Conservation (phyloP, 2,329 filamentous ascomycete species). For the Phialocephala subalpina region DNA sequence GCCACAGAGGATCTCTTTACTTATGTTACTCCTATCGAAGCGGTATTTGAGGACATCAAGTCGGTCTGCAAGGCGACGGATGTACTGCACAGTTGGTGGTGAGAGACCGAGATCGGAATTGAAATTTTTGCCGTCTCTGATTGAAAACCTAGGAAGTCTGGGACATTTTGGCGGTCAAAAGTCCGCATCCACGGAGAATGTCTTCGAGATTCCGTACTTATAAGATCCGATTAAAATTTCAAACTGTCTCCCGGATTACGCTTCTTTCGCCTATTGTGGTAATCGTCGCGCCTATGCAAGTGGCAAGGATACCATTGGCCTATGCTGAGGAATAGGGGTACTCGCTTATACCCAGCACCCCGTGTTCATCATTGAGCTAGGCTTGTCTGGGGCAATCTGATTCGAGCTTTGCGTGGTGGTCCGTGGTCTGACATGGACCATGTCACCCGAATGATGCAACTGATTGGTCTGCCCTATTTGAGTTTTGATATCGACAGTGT, state of each 20-base stretch:
- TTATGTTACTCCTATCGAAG: no score
- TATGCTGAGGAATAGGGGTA: neutral
- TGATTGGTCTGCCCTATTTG: constrained; percentile 2
- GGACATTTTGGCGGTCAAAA: no score
- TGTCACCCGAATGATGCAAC: neutral
- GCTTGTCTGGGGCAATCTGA: constrained; percentile 2
- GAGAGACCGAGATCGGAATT: no score
- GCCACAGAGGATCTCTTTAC: no score
- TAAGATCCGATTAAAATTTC: neutral
- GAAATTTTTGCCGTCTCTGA: no score
- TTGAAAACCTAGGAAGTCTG: no score
- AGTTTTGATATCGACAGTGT: neutral
- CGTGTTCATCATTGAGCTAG: neutral
- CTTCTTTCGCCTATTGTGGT: neutral
- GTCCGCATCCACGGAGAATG: no score
- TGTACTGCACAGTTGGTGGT: no score
- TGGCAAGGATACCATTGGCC: neutral
- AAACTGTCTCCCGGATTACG: neutral
- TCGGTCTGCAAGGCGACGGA: no score
- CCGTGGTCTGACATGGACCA: neutral
- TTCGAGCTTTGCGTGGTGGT: no score
- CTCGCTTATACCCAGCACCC: neutral
- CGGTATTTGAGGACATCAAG: no score
- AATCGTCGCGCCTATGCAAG: neutral
- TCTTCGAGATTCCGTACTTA: no score